Evolutionary conservation across 2,329 filamentous ascomycete genomes (phyloP), one percentile per base, ranked within the genome.

Genomic region (Fusarium nematophilum): DNA sequence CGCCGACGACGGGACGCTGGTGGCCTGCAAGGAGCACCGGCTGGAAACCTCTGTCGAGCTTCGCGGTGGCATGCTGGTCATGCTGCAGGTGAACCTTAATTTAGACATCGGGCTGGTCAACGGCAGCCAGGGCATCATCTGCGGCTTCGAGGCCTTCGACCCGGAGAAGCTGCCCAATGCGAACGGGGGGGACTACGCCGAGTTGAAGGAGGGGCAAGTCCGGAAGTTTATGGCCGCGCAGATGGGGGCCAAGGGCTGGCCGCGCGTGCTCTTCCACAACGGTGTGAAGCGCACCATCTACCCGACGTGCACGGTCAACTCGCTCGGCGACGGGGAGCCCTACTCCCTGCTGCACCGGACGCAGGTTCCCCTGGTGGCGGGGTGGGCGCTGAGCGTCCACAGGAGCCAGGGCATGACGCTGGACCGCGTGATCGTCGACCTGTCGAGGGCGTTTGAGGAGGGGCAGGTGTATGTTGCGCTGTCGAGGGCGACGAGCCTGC

Each of bases 331-430:
- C 33, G 68, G 73, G 3, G 15, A 68, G 43, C 82, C 83, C 0
- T 81, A 81, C 58, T 81, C 77, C 29, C 62, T 82, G 1, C 67
- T 88, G 0, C 75, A 76, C 1, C 77, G 87, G n/a, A 86, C 85
- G 0, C 86, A 89, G 65, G 79, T 90, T 6, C 87, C 87, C 0
- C 75, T 90, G 0, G 72, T 79, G 1, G 76, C 85, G 0, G 87
- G 81, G 0, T 90, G 86, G 83, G 87, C 87, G 0, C 80, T 88
- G 65, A 89, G 81, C 0, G 82, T 88, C 3, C 87, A 90, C 68
- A 88, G 87, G 68, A 79, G 79, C 4, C 84, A 89, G 72, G 85
- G 86, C 3, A 83, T 88, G 77, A 88, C 86, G 2, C 73, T 90
- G 4, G 81, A 88, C 15, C 78, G 79, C 4, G 85, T 86, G 2